Base-by-base conservation (phyloP, 139 green algal species). In the Chloropicon primus region DNA sequence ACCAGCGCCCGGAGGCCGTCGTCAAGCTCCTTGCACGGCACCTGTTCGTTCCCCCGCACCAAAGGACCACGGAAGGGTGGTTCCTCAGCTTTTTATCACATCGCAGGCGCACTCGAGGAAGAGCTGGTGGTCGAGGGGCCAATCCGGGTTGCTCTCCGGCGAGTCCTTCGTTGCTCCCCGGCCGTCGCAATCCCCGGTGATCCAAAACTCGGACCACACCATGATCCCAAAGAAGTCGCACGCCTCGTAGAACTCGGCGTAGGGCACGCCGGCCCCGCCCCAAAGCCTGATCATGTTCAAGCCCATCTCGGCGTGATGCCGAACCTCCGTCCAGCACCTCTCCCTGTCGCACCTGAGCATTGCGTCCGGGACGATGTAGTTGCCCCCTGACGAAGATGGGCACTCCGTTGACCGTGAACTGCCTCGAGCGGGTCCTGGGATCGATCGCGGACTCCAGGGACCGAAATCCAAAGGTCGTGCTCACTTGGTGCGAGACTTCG, bases 231-330 rank as follows among this genome's bases (percentile, higher is more conserved):
- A 73, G 1, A 21, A 0, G 72, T 85, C 82, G 74, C 82, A 85
- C 17, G 82, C 82, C n/a, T 82, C 71, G 72, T 82, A 85, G 26
- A 85, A 85, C 3, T 85, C 79, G 22, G 82, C 79, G 1, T 75
- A 26, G 41, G 85, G 79, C 10, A 77, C 78, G 27, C 81, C 74
- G 2, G 82, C 82, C 28, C 82, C 82, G 10, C 80, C 82, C 82
- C 82, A 85, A n/a, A 85, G 76, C 22, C 82, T 74, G 25, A 85
- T 79, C 80, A 85, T 85, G 79, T 85, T 85, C 2, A 85, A 17
- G 28, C 78, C 75, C 21, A 73, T 73, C 10, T 81, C 76, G 24
- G 80, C 82, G 27, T 85, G 82, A 27, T 53, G 2, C 3, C 2
- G 21, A 72, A 85, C 27, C 77, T 85, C 82, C 21, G 26, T 26